These are phyloP conservation scores for Wickerhamiella bombiphila DNA, from an alignment of 805 yeast species.

Conservation along the genomic window DNA sequence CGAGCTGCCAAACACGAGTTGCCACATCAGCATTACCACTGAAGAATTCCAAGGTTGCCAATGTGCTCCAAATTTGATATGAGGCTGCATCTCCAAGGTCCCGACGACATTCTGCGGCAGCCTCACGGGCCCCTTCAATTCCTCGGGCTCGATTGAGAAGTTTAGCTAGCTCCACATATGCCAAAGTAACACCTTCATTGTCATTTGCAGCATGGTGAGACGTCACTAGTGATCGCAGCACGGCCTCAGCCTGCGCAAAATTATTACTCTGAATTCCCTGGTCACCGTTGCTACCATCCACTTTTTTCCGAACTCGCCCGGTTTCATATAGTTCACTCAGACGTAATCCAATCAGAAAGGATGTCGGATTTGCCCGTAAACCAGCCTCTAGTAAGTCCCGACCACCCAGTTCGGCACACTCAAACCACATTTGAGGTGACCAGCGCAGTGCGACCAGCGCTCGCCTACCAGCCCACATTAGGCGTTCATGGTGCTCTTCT, in stretches of 20 bases:
- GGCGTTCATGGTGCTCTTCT: conserved; percentile 36
- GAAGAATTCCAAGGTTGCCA: conserved; percentile 65
- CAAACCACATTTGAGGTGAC: conserved; percentile 67
- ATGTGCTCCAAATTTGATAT: conserved; percentile 64
- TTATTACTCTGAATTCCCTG: no score
- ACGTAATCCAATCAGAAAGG: conserved; percentile 57
- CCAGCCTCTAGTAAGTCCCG: conserved; percentile 28
- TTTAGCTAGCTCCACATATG: conserved; percentile 57
- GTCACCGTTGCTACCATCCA: no score
- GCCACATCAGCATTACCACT: conserved; percentile 50
- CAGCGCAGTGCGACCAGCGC: conserved; percentile 47
- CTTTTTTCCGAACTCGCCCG: no score
- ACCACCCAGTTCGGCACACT: conserved; percentile 29
- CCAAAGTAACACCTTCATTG: conserved; percentile 35
- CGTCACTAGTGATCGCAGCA: conserved; percentile 2
- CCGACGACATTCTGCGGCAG: conserved; percentile 58
- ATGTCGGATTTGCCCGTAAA: conserved; percentile 48
- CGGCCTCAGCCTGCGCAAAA: conserved; percentile 21
- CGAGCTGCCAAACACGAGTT: conserved; percentile 61
- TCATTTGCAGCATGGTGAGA: no score
- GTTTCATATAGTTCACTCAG: no score
- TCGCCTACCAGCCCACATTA: conserved; percentile 58
- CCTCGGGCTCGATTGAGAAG: conserved; percentile 46
- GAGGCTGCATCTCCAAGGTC: conserved; percentile 30
- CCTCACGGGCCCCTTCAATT: conserved; percentile 52